Base-by-base conservation (phyloP, 1,284 basidiomycete genomes). In the Tilletia horrida region DNA sequence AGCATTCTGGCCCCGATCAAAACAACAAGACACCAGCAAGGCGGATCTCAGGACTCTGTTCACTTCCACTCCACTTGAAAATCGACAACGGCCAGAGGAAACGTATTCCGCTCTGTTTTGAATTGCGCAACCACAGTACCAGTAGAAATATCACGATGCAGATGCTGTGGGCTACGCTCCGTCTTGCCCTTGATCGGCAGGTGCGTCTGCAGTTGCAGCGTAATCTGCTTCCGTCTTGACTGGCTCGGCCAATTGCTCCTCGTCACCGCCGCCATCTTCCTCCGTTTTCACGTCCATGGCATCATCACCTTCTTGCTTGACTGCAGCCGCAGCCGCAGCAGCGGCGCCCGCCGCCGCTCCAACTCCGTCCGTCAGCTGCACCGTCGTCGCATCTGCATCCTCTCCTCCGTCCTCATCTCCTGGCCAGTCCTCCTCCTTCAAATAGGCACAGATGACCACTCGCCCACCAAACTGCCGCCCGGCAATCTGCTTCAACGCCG, bases 381-480 rank as follows among this genome's bases (percentile, higher is more conserved):
- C 70, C 43, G 69, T 72, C 27, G 75, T 75, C 27, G 67, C 73
- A 25, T 72, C 72, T 1, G 75, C 76, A 48, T 73, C 71, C 64
- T 71, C 66, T 3, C 76, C 76, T 43, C 76, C 76, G 27, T 78
- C 76, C 64, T 78, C 76, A 62, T 76, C 73, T 8, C 61, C 67
- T 2, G 79, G 79, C 79, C 79, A 81, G 27, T 76, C 73, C 14
- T 76, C 74, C 65, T 79, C 78, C 21, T 68, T 73, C 48, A 81
- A 70, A 67, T 78, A 83, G 1, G 84, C 84, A 42, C 83, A 83
- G 62, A 85, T 80, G 76, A 96, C 95, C 61, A 91, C 91, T 74
- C 93, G 86, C 0, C 93, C 93, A 57, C 89, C 93, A 76, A 97
- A 97, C 69, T 91, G 91, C 66, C 93, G 85, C 16, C 93, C 93